phyloP scores from a whole-genome alignment of 306 rosid genomes.

The Fragaria iinumae region DNA sequence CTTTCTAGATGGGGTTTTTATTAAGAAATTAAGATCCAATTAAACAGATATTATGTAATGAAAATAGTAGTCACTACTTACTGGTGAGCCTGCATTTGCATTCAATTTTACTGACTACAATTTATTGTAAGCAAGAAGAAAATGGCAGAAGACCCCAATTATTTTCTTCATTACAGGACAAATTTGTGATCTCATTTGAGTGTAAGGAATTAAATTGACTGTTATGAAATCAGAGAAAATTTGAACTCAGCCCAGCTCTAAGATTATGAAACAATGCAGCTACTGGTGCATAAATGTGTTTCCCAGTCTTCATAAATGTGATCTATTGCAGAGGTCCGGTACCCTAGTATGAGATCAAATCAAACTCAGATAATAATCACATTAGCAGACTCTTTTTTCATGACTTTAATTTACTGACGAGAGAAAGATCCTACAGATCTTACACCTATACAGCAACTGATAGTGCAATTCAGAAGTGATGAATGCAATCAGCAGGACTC shows the following conservation, averaged over 20 bases:
- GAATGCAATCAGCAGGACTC: not conserved
- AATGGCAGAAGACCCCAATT: constrained; percentile 13
- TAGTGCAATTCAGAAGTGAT: not conserved
- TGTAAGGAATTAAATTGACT: constrained; percentile 1
- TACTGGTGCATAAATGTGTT: no score
- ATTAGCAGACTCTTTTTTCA: not conserved
- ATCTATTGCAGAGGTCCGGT: not conserved
- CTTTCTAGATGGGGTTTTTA: constrained; percentile 2
- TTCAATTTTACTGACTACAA: constrained; percentile 1
- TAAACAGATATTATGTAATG: not conserved
- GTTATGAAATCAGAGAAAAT: not conserved
- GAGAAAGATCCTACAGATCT: not conserved
- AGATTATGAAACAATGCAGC: constrained; percentile 17
- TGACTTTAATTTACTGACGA: not conserved
- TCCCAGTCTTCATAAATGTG: no score
- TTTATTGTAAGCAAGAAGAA: constrained; percentile 8
- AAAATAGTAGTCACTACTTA: not conserved
- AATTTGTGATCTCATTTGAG: constrained; percentile 4
- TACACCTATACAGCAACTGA: not conserved
- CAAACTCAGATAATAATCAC: not conserved
- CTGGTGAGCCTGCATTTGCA: not conserved
- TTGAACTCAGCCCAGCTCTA: not conserved
- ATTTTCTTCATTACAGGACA: constrained; percentile 10
- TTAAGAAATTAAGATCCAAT: not conserved
- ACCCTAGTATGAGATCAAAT: not conserved